phyloP scores from a whole-genome alignment of 139 green algal species.

The Edaphochlamys debaryana region DNA sequence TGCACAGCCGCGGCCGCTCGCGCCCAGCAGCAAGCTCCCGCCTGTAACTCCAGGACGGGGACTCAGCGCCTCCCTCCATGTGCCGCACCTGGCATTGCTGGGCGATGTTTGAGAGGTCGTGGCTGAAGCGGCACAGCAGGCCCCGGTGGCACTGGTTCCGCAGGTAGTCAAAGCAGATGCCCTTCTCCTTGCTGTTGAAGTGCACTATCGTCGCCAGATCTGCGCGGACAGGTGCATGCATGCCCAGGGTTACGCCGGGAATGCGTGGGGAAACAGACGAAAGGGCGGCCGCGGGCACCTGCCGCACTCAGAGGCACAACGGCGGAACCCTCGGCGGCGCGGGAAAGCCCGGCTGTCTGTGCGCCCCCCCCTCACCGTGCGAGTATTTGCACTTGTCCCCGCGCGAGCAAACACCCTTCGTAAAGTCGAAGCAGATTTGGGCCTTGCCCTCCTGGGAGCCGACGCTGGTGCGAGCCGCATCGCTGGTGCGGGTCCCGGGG shows the following conservation, averaged over 20 bases:
- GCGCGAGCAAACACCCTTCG: conserved; percentile 80
- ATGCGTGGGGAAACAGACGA: no score
- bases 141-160: conserved; percentile 82
- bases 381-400: conserved; percentile 86
- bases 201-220: conserved; percentile 81
- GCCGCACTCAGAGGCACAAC: no score
- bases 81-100: conserved; percentile 73
- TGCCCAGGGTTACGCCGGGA: no score
- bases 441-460: conserved; percentile 43
- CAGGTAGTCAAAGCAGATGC: conserved; percentile 93
- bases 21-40: no score
- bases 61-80: no score
- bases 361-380: conserved; percentile 59
- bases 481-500: background rate
- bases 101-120: conserved; percentile 83
- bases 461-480: background rate
- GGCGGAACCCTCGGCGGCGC: no score
- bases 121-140: conserved; percentile 88
- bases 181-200: conserved; percentile 86
- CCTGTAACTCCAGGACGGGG: no score
- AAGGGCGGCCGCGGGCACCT: no score
- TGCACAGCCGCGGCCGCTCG: no score
- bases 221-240: no score
- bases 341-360: no score
- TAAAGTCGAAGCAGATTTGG: conserved; percentile 94